phyloP scores from a whole-genome alignment of 306 rosid genomes.

The Cucurbita ficifolia region DNA sequence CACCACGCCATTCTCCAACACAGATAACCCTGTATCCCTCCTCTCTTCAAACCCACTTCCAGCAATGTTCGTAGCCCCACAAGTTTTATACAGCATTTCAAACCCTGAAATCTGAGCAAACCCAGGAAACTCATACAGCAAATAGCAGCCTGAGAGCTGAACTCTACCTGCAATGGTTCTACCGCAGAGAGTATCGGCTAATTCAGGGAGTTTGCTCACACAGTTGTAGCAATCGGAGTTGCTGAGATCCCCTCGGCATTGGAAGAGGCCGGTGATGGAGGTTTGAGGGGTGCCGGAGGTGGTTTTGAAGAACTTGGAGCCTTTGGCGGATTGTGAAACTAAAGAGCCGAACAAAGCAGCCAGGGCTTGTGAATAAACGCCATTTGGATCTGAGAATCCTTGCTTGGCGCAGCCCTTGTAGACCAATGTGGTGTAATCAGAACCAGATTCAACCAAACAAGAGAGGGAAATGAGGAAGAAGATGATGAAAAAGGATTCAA shows the following conservation, averaged over 20 bases:
- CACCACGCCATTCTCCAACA: constrained; percentile 63
- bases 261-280: constrained; percentile 61
- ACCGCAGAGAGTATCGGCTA: constrained; percentile 52
- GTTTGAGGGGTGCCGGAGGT: constrained; percentile 42
- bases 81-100: constrained; percentile 61
- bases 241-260: constrained; percentile 79
- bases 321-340: constrained; percentile 56
- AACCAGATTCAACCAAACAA: constrained; percentile 27
- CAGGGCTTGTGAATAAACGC: constrained; percentile 68
- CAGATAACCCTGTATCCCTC: constrained; percentile 61
- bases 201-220: constrained; percentile 53
- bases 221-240: constrained; percentile 62
- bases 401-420: constrained; percentile 92
- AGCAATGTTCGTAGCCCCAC: constrained; percentile 49
- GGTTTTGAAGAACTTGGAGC: constrained; percentile 54
- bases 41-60: constrained; percentile 74
- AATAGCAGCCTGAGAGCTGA: constrained; percentile 69
- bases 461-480: background rate
- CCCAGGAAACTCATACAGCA: constrained; percentile 60
- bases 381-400: constrained; percentile 64
- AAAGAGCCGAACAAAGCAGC: constrained; percentile 29
- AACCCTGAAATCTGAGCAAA: constrained; percentile 78
- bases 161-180: constrained; percentile 60
- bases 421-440: constrained; percentile 54
- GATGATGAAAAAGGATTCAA: constrained; percentile 17